Base-by-base conservation (phyloP, 768 basidiomycete genomes). In the Rhodotorula kratochvilovae region DNA sequence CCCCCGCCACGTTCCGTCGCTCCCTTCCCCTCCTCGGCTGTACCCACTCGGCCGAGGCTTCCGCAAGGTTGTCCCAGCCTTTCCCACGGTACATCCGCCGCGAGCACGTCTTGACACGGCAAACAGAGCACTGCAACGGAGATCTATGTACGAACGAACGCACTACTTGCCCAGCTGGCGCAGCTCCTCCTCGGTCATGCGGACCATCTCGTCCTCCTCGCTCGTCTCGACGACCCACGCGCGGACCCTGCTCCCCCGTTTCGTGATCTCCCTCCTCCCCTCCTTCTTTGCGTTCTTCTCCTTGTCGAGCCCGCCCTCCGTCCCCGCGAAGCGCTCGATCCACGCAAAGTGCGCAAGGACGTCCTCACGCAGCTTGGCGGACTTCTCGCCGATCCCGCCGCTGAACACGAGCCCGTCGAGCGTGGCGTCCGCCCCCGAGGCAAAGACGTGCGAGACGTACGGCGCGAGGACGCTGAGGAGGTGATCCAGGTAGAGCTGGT, bases 381-480 rank as follows among this genome's bases (percentile, higher is more conserved):
- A 86, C 73, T 83, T 84, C 80, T 96, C 93, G 0, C 93, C 93
- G 63, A 96, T 91, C 0, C 92, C 92, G 6, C 92, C 92, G 0
- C 90, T 84, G 79, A 94, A 92, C 21, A 93, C 89, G 53, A 94
- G 77, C 3, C 88, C 91, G 78, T 92, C 89, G 19, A 92, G 76
- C 29, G 70, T 39, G 48, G 46, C 43, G 15, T 59, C 46, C 15
- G 58, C 1, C 7, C 25, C 5, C 6, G 77, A 73, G 39, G 76
- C 69, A 45, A 78, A 55, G 46, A 76, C 67, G 15, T 70, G 63
- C 43, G 76, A 63, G 48, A 76, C 21, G 75, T 76, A 73, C 3
- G 63, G 33, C 31, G 72, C 25, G 27, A 73, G 57, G 67, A 54
- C 68, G 23, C 69, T 57, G 33, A 66, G 54, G 31, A 78, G 65